Base-by-base conservation (phyloP, 202 grass and related monocot genomes). In the Panicum hallii region DNA sequence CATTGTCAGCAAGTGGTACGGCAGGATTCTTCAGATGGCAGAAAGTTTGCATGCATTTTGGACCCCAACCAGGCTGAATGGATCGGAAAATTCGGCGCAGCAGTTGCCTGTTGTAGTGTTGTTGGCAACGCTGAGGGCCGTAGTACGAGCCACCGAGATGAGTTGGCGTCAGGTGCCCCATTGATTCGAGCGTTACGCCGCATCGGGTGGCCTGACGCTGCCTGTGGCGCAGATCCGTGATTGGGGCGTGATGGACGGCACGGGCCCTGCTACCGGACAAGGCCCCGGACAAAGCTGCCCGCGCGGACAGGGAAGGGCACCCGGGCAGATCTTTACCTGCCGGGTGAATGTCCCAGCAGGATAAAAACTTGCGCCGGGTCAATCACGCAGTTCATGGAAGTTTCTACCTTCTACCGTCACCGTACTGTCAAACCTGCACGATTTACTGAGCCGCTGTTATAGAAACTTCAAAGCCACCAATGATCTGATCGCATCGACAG, bases 211-310 rank as follows among this genome's bases (percentile, higher is more conserved):
- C 65, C 46, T 28, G 26, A 20, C 20, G 54, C 41, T 12, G 73
- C 23, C 32, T 32, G 32, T 32, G 7, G 41, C 13, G 54, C 45
- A 80, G 70, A 87, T 90, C 67, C 57, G 71, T 87, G 70, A 81
- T 84, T 87, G 76, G 70, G 1, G 81, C 89, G 80, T 57, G 70
- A 90, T 84, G 69, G 48, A 64, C 70, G 85, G 76, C 42, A 87
- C 80, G 9, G 84, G 45, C 56, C 84, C 84, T 63, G 10, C 26
- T 64, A 36, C 22, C 76, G 81, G 85, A 84, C 85, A 77, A 69
- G 80, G 75, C 69, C 69, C 45, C 53, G 36, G 81, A 90, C 89
- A 87, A 90, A 77, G 83, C 70, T 74, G 49, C 69, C 89, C 41
- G 75, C 45, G 44, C 41, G 55, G 63, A 40, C 74, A 49, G 70